Percentiles rank a stretch among this genome's conserved stretches.
phyloP scores from a whole-genome alignment of 139 green algal genomes.

The Pleodorina starrii region DNA sequence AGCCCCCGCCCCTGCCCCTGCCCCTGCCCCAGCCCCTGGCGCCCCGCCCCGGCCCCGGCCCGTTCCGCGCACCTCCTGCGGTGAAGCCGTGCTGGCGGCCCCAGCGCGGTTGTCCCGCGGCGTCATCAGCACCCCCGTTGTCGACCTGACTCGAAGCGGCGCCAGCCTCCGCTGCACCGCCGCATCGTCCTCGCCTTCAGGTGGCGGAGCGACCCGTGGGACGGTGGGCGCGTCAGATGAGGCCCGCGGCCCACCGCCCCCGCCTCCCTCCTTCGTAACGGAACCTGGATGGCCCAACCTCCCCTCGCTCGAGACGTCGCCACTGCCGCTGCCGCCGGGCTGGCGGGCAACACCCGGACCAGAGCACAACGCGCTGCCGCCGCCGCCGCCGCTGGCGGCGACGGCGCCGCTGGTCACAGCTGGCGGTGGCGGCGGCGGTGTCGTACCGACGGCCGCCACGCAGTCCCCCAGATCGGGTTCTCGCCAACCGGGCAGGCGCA shows the following conservation, averaged over 20 bases:
- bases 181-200: not conserved
- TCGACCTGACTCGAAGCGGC: not conserved
- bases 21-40: too few relatives aligned
- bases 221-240: not conserved
- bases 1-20: too few relatives aligned
- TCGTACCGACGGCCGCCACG: conserved; percentile 1
- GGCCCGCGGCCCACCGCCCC: too few relatives aligned
- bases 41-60: too few relatives aligned
- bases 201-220: not conserved
- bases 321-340: too few relatives aligned
- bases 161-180: not conserved
- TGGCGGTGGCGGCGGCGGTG: not conserved
- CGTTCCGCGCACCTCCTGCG: conserved; percentile 22
- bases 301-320: too few relatives aligned
- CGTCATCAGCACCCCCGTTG: conserved; percentile 14
- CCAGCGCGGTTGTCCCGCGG: not conserved
- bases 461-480: conserved; percentile 1
- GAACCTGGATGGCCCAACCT: too few relatives aligned
- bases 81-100: not conserved
- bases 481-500: not conserved
- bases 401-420: not conserved
- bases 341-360: not conserved
- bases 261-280: too few relatives aligned
- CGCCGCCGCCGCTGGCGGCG: not conserved
- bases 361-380: not conserved